Base-by-base conservation (phyloP, 129 eudicot genomes). In the Tagetes patula region DNA sequence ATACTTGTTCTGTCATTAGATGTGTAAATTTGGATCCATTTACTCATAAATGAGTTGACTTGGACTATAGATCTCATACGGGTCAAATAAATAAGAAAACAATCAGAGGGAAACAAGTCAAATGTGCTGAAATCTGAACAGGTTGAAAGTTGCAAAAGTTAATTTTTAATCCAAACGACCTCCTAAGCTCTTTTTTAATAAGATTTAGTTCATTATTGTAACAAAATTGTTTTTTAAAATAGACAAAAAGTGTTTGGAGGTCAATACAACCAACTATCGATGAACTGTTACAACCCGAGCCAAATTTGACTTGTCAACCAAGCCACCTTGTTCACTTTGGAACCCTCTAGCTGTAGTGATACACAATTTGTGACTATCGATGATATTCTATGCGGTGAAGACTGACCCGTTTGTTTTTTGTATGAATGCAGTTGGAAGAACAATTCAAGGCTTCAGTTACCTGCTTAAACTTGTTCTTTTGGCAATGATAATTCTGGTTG, bases 391-490 rank as follows among this genome's bases (percentile, higher is more conserved):
- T 42, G n/a, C 9, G 31, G 43, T 41, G 37, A 49, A 43, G 31
- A 40, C 58, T 42, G 41, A 47, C 50, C 5, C 12, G 11, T 8
- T 72, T 41, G 8, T 39, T 3, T 41, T 55, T 56, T 46, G 41
- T 49, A 42, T 36, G 61, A 77, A 64, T 77, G 62, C 89, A 92
- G 98, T 84, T 92, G 98, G 98, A 92, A 92, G 87, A 92, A 92
- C 75, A 87, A 92, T 55, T 86, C 63, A 77, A 89, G 85, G 85
- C 98, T 92, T 66, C 88, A 92, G 41, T 55, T 92, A 77, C 98
- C 98, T 12, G 98, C 98, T 67, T 91, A 81, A 88, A 76, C 48
- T 45, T 71, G 77, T 63, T 67, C 33, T 50, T 69, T 71, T 63
- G 64, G 43, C 38, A 39, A 58, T 45, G 60, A 66, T 43, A 38